phyloP scores from a whole-genome alignment of 257 asterid species.

The Solanum sparsipilum region DNA sequence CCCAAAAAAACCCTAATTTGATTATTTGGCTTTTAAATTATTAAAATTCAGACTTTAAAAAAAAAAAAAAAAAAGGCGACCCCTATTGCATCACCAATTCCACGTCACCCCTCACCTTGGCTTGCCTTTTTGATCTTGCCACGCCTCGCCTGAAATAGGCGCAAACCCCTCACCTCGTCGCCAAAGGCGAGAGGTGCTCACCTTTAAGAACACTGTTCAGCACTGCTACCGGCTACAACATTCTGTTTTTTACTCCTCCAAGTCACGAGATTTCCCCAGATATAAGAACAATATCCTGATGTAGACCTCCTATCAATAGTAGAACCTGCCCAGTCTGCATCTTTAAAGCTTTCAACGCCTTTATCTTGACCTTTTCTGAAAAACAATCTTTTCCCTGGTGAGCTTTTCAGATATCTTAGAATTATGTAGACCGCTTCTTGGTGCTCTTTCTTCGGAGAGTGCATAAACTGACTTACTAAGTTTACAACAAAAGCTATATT shows the following conservation, averaged over 20 bases:
- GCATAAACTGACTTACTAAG: neutral
- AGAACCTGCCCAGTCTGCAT: neutral
- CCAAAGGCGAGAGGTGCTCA: no score
- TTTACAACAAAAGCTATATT: neutral
- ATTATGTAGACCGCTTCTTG: neutral
- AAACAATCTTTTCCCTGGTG: neutral
- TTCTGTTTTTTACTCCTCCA: neutral
- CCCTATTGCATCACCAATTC: no score
- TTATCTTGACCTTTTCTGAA: neutral
- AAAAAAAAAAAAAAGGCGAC: no score
- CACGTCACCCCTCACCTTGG: no score
- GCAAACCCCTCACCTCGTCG: no score
- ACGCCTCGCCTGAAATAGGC: no score
- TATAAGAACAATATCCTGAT: neutral
- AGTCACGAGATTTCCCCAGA: neutral
- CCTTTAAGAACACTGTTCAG: no score
- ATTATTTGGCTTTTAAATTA: no score
- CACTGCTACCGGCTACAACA: neutral
- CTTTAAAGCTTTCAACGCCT: neutral
- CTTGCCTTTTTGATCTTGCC: no score
- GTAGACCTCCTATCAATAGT: neutral
- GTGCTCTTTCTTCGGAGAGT: neutral
- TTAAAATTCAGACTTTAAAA: no score
- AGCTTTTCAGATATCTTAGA: neutral
- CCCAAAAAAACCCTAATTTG: no score